These are phyloP conservation scores for Jaapia argillacea DNA, from an alignment of 768 basidiomycete species.

Conservation along the genomic window DNA sequence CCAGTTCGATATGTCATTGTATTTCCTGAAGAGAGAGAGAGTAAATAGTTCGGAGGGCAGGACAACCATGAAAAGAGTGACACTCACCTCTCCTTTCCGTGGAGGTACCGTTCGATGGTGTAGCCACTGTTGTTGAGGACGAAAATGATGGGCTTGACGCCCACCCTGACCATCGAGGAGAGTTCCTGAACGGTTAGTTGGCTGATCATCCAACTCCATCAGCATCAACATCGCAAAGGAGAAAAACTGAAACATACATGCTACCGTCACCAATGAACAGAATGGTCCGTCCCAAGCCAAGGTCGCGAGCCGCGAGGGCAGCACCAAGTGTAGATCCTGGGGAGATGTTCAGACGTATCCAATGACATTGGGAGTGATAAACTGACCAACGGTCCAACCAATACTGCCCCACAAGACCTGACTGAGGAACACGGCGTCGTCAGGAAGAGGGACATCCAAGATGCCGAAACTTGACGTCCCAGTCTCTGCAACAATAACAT, in stretches of 20 bases:
- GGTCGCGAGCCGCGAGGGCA: conserved; percentile 68
- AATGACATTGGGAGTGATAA: too few relatives aligned
- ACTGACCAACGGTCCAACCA: conserved; percentile 83
- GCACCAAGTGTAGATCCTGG: conserved; percentile 70
- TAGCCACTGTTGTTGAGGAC: conserved; percentile 77
- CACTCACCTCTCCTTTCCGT: conserved; percentile 53
- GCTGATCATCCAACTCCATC: conserved; percentile 24
- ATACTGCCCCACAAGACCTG: conserved; percentile 92
- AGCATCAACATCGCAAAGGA: neutral
- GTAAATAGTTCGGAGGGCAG: too few relatives aligned
- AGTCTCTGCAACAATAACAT: conserved; percentile 84
- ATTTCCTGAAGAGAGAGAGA: too few relatives aligned
- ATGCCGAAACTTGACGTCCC: conserved; percentile 85
- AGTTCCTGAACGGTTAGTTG: conserved; percentile 78
- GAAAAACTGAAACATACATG: conserved; percentile 35
- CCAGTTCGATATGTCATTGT: conserved; percentile 85
- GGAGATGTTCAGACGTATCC: too few relatives aligned
- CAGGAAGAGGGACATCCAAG: conserved; percentile 69
- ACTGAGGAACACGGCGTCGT: conserved; percentile 50
- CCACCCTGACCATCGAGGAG: conserved; percentile 70
- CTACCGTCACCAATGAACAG: conserved; percentile 84
- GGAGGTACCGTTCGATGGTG: conserved; percentile 76
- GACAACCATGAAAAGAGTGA: too few relatives aligned
- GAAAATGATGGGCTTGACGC: conserved; percentile 76
- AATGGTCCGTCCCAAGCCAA: conserved; percentile 54